phyloP scores from a whole-genome alignment of 139 green algal genomes.

The Tetraselmis chui region DNA sequence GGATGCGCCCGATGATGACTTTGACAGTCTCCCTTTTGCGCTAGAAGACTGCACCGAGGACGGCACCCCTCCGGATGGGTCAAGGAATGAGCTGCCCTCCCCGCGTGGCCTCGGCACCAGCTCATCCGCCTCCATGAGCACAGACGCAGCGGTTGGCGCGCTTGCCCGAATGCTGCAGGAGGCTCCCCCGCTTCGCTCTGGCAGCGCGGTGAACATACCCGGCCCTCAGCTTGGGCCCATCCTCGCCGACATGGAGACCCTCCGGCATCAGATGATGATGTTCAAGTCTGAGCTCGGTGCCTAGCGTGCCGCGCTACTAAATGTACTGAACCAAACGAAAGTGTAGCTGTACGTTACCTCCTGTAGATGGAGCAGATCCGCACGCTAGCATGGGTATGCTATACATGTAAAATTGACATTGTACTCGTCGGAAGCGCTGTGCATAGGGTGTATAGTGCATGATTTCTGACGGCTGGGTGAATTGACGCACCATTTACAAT shows the following conservation, averaged over 20 bases:
- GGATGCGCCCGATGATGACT: background rate
- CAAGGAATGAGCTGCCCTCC: background rate
- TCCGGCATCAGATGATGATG: background rate
- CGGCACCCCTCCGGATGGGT: background rate
- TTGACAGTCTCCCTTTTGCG: background rate
- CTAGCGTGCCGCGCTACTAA: too few relatives aligned
- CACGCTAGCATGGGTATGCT: too few relatives aligned
- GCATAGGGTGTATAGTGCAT: too few relatives aligned
- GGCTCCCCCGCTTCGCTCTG: background rate
- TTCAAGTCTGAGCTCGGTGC: too few relatives aligned
- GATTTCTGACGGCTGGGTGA: too few relatives aligned
- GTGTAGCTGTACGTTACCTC: too few relatives aligned
- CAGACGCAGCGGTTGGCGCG: background rate
- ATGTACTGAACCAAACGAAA: too few relatives aligned
- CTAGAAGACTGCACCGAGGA: background rate
- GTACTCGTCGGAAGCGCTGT: too few relatives aligned
- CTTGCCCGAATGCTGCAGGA: background rate
- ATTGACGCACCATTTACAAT: too few relatives aligned
- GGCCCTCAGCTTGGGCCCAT: background rate
- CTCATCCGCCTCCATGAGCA: background rate
- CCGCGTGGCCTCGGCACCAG: background rate
- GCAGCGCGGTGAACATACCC: background rate
- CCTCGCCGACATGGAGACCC: background rate
- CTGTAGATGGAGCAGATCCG: too few relatives aligned
- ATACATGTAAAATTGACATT: too few relatives aligned